Conservation (phyloP, 1,284 basidiomycete species). For the Clitocybe nebularis region DNA sequence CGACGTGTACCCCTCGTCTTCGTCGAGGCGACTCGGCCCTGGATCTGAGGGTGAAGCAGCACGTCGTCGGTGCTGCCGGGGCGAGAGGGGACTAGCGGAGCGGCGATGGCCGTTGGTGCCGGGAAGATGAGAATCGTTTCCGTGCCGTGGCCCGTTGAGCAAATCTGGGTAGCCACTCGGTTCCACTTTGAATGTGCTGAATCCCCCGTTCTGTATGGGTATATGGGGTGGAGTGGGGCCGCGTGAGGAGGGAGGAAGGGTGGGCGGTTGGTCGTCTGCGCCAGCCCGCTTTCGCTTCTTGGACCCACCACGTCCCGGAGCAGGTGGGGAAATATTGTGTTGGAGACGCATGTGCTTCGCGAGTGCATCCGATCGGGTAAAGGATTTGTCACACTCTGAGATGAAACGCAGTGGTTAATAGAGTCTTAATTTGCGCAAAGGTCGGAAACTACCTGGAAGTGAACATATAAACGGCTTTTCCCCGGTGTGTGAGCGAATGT, state of each 20-base stretch:
- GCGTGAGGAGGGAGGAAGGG: slow-evolving; percentile 15
- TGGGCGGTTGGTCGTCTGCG: slow-evolving; percentile 23
- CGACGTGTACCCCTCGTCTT: slow-evolving; percentile 33
- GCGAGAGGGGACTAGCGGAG: slow-evolving; percentile 14
- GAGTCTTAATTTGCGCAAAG: not conserved
- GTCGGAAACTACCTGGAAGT: slow-evolving; percentile 51
- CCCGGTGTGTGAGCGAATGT: slow-evolving; percentile 87
- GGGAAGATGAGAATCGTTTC: slow-evolving; percentile 17
- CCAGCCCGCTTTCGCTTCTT: slow-evolving; percentile 61
- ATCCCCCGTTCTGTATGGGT: slow-evolving; percentile 27
- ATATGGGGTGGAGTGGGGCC: slow-evolving; percentile 11
- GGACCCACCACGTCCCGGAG: slow-evolving; percentile 65
- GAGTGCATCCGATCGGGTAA: slow-evolving; percentile 88
- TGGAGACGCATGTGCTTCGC: slow-evolving; percentile 89
- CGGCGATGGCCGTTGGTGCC: slow-evolving; percentile 13
- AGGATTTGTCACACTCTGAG: slow-evolving; percentile 94
- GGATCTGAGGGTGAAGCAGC: slow-evolving; percentile 8
- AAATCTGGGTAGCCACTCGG: slow-evolving; percentile 40
- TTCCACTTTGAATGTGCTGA: slow-evolving; percentile 66
- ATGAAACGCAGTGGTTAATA: slow-evolving; percentile 9
- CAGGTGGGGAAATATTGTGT: slow-evolving; percentile 72
- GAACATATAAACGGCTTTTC: slow-evolving; percentile 90
- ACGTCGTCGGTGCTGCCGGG: slow-evolving; percentile 3
- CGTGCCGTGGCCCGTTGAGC: slow-evolving; percentile 5
- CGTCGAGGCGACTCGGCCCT: slow-evolving; percentile 10